Evolutionary conservation across 495 filamentous ascomycete genomes (phyloP), one percentile per base, ranked within the genome.

Genomic region (Trichoderma reesei): DNA sequence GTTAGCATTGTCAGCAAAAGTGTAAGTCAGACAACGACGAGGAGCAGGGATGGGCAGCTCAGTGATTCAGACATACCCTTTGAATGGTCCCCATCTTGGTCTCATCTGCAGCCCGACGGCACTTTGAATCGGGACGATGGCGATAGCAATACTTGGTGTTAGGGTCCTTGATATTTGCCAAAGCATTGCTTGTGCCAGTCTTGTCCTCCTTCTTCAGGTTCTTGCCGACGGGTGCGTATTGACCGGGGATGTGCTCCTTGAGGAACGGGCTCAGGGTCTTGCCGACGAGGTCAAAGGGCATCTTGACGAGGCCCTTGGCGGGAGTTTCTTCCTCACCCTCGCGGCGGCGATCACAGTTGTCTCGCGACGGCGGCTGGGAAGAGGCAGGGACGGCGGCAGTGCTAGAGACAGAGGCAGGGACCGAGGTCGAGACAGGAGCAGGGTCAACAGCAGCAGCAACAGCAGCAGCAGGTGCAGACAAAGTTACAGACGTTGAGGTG

Each of bases 141-240:
- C 94, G 86, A 74, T 99, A 98, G 74, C 94, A 99, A 77, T 90
- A 98, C 72, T 88, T 91, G 59, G 91, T 94, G 72, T 94, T 96
- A 5, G 82, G 79, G 61, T 86, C 76, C 66, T 82, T 80, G 44
- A 71, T 75, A 65, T 70, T 72, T 9, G n/a, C 39, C 31, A 56
- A 56, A 13, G 16, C 39, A 42, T 61, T 61, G 38, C 72, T 68
- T 39, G 69, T 75, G 66, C 73, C 78, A 5, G 74, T 71, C 41
- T 75, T 73, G 39, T 75, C 71, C 2, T 73, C 48, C 11, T 20
- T 34, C 38, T 34, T 44, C 5, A 34, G 14, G 39, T 63, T 42
- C 67, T 78, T 73, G 66, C 86, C 83, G 61, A 86, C 74, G 3
- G 88, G 88, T 3, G 89, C 89, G 73, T 96, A 95, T 70, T 91